Conservation (phyloP, 2,329 filamentous ascomycete species). For the Aaosphaeria arxii region DNA sequence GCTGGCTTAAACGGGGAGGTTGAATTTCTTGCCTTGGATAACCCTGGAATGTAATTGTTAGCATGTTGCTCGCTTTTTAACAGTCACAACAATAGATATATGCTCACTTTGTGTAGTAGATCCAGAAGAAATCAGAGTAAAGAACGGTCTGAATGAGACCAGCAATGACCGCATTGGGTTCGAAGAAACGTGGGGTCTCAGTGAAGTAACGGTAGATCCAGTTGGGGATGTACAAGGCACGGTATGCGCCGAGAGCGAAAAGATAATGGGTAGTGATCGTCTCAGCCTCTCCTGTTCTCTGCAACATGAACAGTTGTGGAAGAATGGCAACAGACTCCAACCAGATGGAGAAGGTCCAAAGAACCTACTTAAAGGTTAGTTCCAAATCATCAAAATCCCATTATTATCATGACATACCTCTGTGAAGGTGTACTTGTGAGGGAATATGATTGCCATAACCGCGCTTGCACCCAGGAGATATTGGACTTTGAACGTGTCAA, state of each 20-base stretch:
- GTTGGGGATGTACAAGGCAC: slow-evolving; percentile 96
- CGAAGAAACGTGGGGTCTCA: slow-evolving; percentile 66
- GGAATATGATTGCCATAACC: slow-evolving; percentile 75
- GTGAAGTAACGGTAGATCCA: slow-evolving; percentile 90
- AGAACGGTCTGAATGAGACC: slow-evolving; percentile 90
- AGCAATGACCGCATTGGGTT: slow-evolving; percentile 84
- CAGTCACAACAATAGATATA: neutral
- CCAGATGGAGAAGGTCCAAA: slow-evolving; percentile 99
- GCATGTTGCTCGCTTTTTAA: neutral
- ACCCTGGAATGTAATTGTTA: slow-evolving; percentile 37
- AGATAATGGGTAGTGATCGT: slow-evolving; percentile 99
- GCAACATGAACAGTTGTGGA: slow-evolving; percentile 96
- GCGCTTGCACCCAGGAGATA: slow-evolving; percentile 83
- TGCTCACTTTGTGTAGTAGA: slow-evolving; percentile 91
- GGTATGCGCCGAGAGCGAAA: slow-evolving; percentile 86
- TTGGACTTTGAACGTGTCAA: slow-evolving; percentile 96
- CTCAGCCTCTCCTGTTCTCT: slow-evolving; percentile 95
- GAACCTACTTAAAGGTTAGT: slow-evolving; percentile 55
- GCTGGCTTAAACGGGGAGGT: slow-evolving; percentile 47
- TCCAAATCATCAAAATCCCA: neutral
- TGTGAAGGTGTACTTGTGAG: slow-evolving; percentile 75
- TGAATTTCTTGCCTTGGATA: slow-evolving; percentile 54
- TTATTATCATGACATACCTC: slow-evolving; percentile 50
- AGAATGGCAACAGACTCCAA: slow-evolving; percentile 94
- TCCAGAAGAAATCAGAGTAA: slow-evolving; percentile 99